A percentile compares a stretch with the other conserved stretches of the same genome.
Conservation (phyloP, 768 basidiomycete genomes). For the Auricularia auricula-judae region DNA sequence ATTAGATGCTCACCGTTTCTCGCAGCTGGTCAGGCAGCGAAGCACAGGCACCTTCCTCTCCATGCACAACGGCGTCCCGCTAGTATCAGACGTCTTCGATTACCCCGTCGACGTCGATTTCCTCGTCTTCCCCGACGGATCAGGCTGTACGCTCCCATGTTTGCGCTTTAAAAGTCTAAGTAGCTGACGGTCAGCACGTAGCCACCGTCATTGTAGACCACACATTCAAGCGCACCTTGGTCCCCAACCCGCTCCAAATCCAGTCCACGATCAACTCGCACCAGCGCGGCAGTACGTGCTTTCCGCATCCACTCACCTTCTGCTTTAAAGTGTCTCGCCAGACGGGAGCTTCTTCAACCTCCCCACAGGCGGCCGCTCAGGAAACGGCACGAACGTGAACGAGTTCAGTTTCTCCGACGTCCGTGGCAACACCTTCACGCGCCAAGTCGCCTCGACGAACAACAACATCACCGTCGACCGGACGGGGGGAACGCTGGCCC, state of each 20-base stretch:
- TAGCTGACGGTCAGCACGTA: background rate
- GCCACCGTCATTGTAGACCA: slow-evolving; percentile 37
- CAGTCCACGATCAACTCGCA: slow-evolving; percentile 47
- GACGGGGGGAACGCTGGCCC: slow-evolving; percentile 39
- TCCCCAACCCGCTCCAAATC: slow-evolving; percentile 48
- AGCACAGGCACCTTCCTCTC: slow-evolving; percentile 37
- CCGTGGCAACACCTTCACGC: slow-evolving; percentile 49
- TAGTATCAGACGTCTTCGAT: slow-evolving; percentile 38
- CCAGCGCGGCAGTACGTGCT: slow-evolving; percentile 33
- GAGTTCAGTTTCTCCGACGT: slow-evolving; percentile 49
- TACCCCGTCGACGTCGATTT: slow-evolving; percentile 41
- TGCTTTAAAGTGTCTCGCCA: background rate
- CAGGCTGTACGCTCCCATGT: slow-evolving; percentile 10
- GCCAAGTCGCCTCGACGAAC: slow-evolving; percentile 48
- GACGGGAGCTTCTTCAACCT: slow-evolving; percentile 37
- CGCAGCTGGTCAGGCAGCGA: slow-evolving; percentile 38
- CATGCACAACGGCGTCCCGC: slow-evolving; percentile 35
- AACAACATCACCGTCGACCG: slow-evolving; percentile 51
- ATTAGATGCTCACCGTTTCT: background rate
- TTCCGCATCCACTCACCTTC: background rate
- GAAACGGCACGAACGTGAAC: slow-evolving; percentile 64
- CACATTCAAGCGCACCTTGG: slow-evolving; percentile 48
- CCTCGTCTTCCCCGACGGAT: slow-evolving; percentile 20
- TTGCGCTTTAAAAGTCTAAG: no score
- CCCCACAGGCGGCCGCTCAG: slow-evolving; percentile 36